Conservation (phyloP, 768 basidiomycete genomes). For the Dioszegia aurantiaca region DNA sequence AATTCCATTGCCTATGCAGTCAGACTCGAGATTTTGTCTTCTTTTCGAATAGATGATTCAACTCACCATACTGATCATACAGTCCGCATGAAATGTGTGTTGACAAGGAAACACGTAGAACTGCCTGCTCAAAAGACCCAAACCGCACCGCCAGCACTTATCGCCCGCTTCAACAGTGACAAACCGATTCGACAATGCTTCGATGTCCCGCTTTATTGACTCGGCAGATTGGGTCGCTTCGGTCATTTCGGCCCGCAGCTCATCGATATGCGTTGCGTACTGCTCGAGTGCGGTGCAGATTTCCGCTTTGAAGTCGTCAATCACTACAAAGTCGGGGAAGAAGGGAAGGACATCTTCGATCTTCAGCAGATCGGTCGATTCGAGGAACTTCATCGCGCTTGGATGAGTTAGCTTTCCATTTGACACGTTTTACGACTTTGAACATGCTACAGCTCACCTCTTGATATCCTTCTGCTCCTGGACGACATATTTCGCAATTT, state of each 20-base stretch:
- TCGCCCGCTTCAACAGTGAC: slow-evolving; percentile 86
- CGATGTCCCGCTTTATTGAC: slow-evolving; percentile 87
- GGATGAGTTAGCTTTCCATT: slow-evolving; percentile 17
- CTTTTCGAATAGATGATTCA: neutral
- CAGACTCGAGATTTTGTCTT: neutral
- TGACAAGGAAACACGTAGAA: slow-evolving; percentile 99
- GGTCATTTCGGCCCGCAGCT: slow-evolving; percentile 89
- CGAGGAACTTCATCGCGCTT: slow-evolving; percentile 97
- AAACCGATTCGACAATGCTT: slow-evolving; percentile 78
- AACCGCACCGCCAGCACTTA: slow-evolving; percentile 75
- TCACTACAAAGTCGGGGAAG: slow-evolving; percentile 99
- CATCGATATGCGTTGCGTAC: slow-evolving; percentile 86
- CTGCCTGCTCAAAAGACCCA: slow-evolving; percentile 70
- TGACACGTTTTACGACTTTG: too few species aligned
- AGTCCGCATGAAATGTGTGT: slow-evolving; percentile 96
- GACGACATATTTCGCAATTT: slow-evolving; percentile 97
- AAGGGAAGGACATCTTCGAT: slow-evolving; percentile 98
- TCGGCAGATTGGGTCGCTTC: slow-evolving; percentile 89
- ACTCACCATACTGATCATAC: slow-evolving; percentile 86
- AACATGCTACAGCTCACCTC: slow-evolving; percentile 62
- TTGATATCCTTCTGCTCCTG: slow-evolving; percentile 98
- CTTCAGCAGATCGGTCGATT: slow-evolving; percentile 89
- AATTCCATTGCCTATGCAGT: slow-evolving; percentile 78
- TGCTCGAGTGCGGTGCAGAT: slow-evolving; percentile 93
- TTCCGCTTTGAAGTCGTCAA: slow-evolving; percentile 99